Evolutionary conservation across 2,329 filamentous ascomycete species (phyloP), one percentile per base, ranked within the genome.

Genomic region (Ophiostoma triangulosporum): DNA sequence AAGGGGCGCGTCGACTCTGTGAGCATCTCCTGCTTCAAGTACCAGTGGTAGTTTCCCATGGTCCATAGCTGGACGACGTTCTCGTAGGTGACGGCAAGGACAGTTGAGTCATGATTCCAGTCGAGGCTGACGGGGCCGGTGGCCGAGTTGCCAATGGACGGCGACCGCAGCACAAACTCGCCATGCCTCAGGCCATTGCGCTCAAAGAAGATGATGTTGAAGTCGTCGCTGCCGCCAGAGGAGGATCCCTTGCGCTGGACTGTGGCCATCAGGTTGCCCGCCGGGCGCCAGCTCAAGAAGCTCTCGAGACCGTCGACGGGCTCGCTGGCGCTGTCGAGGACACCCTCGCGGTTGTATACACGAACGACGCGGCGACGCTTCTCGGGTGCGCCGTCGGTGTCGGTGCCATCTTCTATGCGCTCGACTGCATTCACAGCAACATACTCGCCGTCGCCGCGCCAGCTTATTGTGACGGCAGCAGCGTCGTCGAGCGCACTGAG

Each of bases 1-100:
- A 48, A 62, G 51, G 36, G 67, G 2, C 4, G 38, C 9, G 52
- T 61, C 3, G 62, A 60, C 12, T 60, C 61, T 6, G 75, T 69
- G 6, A 71, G 68, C 6, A 96, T 74, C 64, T 96, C 89, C 65
- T 95, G 89, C 70, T 98, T 98, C 15, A 98, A 74, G 66, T 97
- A 97, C 79, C 93, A 98, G 65, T 97, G 88, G 61, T 98, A 98
- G 66, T 98, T 98, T 20, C 88, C 86, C 76, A 85, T 95, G 0
- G 89, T 95, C 93, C 93, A 98, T 1, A 98, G 72, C 64, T 98
- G 93, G n/a, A 93, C 71, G 54, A 80, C 77, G 58, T 89, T 79
- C 31, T 73, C 72, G 60, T 90, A 80, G 1, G 79, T 74, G n/a
- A 96, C 83, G 6, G 91, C 89, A 46, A 98, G 74, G 0, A 95